Conservation (phyloP, 768 basidiomycete genomes). For the Chlorophyllum brunneum region DNA sequence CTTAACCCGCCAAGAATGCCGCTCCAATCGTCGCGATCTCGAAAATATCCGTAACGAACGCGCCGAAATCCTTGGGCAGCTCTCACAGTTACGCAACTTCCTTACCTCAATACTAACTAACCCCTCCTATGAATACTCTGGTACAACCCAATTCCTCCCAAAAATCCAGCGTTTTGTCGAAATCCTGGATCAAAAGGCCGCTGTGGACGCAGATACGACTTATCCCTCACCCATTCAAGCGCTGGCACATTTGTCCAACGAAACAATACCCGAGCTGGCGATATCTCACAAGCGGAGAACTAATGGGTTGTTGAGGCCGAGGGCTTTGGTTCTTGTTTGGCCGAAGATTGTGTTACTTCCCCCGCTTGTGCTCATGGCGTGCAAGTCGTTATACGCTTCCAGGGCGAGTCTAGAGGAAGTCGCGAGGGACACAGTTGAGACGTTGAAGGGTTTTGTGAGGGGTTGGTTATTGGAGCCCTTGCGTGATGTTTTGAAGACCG, state of each 20-base stretch:
- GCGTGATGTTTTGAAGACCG: constrained; percentile 76
- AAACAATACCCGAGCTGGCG: constrained; percentile 1
- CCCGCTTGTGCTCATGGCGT: constrained; percentile 51
- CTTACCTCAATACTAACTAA: constrained; percentile 29
- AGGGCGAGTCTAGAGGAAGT: constrained; percentile 46
- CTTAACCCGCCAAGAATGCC: constrained; percentile 66
- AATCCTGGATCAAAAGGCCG: constrained; percentile 11
- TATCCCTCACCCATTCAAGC: constrained; percentile 6
- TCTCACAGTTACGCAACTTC: constrained; percentile 50
- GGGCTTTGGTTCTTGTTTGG: constrained; percentile 59
- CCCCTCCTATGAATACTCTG: constrained; percentile 17
- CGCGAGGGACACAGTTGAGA: constrained; percentile 58
- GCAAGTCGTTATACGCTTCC: constrained; percentile 45
- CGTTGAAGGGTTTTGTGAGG: constrained; percentile 65
- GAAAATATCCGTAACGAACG: constrained; percentile 63
- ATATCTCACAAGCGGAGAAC: constrained; percentile 10
- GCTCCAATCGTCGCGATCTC: constrained; percentile 52
- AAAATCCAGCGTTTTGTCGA: constrained; percentile 10
- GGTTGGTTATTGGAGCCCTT: constrained; percentile 88
- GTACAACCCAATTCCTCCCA: constrained; percentile 4
- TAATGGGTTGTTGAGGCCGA: constrained; percentile 15
- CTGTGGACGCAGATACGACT: constrained; percentile 1
- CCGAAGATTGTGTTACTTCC: constrained; percentile 78
- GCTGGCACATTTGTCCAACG: constrained; percentile 8
- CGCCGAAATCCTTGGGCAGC: constrained; percentile 61